These are phyloP conservation scores for Calocybe gangraenosa DNA, from an alignment of 768 basidiomycete genomes.

Conservation along the genomic window DNA sequence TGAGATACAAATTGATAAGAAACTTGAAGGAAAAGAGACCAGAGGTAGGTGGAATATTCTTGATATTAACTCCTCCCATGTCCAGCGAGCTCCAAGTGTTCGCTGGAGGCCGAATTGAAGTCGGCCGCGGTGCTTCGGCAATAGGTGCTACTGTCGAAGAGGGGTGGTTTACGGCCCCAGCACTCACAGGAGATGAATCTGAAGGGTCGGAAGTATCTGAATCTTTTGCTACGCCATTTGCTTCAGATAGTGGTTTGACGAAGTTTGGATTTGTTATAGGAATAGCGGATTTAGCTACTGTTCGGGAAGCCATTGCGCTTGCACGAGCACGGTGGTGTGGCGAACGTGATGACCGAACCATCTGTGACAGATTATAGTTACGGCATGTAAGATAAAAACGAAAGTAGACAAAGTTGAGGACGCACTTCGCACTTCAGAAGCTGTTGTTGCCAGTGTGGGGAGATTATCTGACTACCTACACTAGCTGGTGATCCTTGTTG, in stretches of 20 bases:
- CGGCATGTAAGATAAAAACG: constrained; percentile 12
- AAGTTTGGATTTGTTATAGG: constrained; percentile 89
- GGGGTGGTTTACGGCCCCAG: constrained; percentile 50
- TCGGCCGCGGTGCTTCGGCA: constrained; percentile 61
- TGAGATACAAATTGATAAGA: constrained; percentile 92
- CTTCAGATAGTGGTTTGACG: constrained; percentile 43
- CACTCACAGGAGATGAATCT: constrained; percentile 24
- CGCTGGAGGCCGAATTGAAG: constrained; percentile 59
- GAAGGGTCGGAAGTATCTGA: constrained; percentile 29
- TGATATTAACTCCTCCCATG: constrained; percentile 93
- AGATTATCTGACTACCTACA: constrained; percentile 57
- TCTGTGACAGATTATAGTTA: constrained; percentile 37
- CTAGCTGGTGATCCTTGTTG: constrained; percentile 57
- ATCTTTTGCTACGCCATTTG: constrained; percentile 27
- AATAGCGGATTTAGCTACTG: constrained; percentile 81
- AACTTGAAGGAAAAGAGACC: constrained; percentile 86
- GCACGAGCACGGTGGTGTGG: constrained; percentile 94
- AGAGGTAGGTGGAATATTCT: constrained; percentile 77
- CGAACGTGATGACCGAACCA: constrained; percentile 79
- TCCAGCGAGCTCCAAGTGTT: constrained; percentile 90
- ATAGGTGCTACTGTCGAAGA: constrained; percentile 76
- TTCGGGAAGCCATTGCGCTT: constrained; percentile 91
- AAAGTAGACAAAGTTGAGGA: constrained; percentile 18
- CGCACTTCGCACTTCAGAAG: constrained; percentile 88
- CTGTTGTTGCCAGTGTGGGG: constrained; percentile 91